Conservation (phyloP, 495 filamentous ascomycete genomes). For the Hypoxylon fuscum region DNA sequence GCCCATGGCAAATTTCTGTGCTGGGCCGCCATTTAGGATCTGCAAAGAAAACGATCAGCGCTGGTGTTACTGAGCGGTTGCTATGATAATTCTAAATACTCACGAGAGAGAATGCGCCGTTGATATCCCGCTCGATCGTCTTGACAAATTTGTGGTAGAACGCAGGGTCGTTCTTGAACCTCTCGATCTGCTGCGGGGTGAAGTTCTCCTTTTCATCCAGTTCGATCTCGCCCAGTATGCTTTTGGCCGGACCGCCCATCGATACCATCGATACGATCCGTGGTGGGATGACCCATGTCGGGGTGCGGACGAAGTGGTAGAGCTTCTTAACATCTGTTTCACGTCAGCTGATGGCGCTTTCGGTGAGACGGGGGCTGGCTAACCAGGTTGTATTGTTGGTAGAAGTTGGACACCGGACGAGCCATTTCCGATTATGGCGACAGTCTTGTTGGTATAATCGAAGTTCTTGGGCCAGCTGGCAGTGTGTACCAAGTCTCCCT, state of each 20-base stretch:
- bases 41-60: constrained; percentile 38
- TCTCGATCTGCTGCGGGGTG: constrained; percentile 54
- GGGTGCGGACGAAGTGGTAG: constrained; percentile 63
- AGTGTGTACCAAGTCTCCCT: constrained; percentile 65
- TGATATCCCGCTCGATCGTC: constrained; percentile 38
- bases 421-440: constrained; percentile 68
- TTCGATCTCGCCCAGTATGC: constrained; percentile 41
- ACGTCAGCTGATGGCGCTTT: constrained; percentile 35
- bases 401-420: constrained; percentile 69
- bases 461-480: constrained; percentile 67
- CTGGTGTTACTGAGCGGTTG: neutral
- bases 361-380: constrained; percentile 51
- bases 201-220: constrained; percentile 48
- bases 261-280: constrained; percentile 54
- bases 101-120: constrained; percentile 42
- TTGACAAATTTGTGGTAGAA: constrained; percentile 43
- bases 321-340: constrained; percentile 54
- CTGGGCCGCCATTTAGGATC: constrained; percentile 48
- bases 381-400: constrained; percentile 65
- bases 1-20: constrained; percentile 33
- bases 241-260: constrained; percentile 47
- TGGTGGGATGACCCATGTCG: constrained; percentile 73
- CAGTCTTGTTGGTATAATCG: constrained; percentile 63
- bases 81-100: neutral
- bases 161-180: constrained; percentile 49